Base-by-base conservation (phyloP, 2,329 filamentous ascomycete species). In the Penicillium sp. region DNA sequence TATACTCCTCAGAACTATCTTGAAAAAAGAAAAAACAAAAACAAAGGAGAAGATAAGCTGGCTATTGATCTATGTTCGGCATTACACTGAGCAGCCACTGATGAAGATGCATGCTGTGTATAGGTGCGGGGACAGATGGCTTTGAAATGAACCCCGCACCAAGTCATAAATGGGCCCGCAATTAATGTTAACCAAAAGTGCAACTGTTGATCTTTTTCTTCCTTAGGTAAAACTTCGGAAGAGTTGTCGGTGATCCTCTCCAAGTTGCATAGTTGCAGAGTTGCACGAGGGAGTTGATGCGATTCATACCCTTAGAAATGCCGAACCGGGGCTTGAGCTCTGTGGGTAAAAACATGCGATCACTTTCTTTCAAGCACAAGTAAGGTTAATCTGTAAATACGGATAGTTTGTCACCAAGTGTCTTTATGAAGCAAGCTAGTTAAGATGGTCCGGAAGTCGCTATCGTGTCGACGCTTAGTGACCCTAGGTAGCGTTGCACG, bases 191-290 rank as follows among this genome's bases (percentile, higher is more conserved):
- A 53, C 44, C 53, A 54, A 60, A 56, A 28, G 53, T 60, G 58
- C 47, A 56, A 60, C 58, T 40, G 57, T 30, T 59, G 57, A 59
- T 59, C 57, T 59, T 54, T 59, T 54, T 50, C 44, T 53, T 9
- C 6, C n/a, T n/a, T 49, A 12, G 57, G 50, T n/a, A 47, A 47
- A n/a, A 17, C 17, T 10, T 47, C 24, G 44, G 44, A 47, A 24
- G 19, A 22, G 47, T 53, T n/a, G 4, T 59, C 40, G 57, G 42
- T 40, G 22, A 12, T 33, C 30, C n/a, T 58, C 17, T 9, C 9
- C 10, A 53, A 33, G 38, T 33, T 22, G 33, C 24, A 28, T 24
- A n/a, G 44, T 10, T 3, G 33, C 24, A 28, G 44, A n/a, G 44
- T 10, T 3, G 24, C 13, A 47, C 13, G 22, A 26, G 44, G 13